These are phyloP conservation scores for Coccinonectria pachysandricola DNA, from an alignment of 2,329 filamentous ascomycete species.

Conservation along the genomic window DNA sequence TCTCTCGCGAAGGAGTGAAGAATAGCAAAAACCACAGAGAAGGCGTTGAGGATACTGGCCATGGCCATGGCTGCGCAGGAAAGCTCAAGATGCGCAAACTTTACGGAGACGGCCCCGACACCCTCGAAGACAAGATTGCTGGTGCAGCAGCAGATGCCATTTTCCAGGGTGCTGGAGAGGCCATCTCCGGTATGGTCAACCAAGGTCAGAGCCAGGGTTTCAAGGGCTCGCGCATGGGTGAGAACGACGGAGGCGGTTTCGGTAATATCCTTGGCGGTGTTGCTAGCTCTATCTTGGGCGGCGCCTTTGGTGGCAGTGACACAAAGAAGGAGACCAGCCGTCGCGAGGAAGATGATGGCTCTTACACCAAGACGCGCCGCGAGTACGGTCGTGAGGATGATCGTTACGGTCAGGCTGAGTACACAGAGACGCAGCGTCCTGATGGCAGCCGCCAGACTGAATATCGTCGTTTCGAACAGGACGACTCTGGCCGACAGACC, in stretches of 20 bases:
- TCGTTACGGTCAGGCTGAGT: slow-evolving; percentile 51
- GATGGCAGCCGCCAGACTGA: slow-evolving; percentile 48
- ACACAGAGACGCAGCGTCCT: slow-evolving; percentile 46
- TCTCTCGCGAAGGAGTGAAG: slow-evolving; percentile 69
- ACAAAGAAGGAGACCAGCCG: slow-evolving; percentile 43
- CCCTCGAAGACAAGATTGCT: slow-evolving; percentile 46
- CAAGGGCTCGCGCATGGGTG: slow-evolving; percentile 26
- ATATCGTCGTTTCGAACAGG: slow-evolving; percentile 53
- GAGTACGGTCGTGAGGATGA: slow-evolving; percentile 50
- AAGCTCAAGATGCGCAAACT: slow-evolving; percentile 71
- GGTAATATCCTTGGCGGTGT: slow-evolving; percentile 58
- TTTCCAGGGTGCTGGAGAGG: slow-evolving; percentile 46
- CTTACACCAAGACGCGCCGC: slow-evolving; percentile 48
- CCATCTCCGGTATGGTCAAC: slow-evolving; percentile 35
- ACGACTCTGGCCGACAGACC: slow-evolving; percentile 30
- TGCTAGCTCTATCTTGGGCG: slow-evolving; percentile 56
- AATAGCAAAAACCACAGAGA: slow-evolving; percentile 77
- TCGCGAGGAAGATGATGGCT: slow-evolving; percentile 47
- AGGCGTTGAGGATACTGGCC: slow-evolving; percentile 72
- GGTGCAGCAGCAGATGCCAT: slow-evolving; percentile 45
- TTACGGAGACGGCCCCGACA: slow-evolving; percentile 35
- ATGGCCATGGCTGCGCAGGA: slow-evolving; percentile 71
- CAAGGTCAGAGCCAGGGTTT: slow-evolving; percentile 35
- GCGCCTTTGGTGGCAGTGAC: slow-evolving; percentile 44
- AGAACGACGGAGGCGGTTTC: slow-evolving; percentile 50